Conservation (phyloP, 1,139 yeast species). For the Hyphopichia pseudoburtonii region DNA sequence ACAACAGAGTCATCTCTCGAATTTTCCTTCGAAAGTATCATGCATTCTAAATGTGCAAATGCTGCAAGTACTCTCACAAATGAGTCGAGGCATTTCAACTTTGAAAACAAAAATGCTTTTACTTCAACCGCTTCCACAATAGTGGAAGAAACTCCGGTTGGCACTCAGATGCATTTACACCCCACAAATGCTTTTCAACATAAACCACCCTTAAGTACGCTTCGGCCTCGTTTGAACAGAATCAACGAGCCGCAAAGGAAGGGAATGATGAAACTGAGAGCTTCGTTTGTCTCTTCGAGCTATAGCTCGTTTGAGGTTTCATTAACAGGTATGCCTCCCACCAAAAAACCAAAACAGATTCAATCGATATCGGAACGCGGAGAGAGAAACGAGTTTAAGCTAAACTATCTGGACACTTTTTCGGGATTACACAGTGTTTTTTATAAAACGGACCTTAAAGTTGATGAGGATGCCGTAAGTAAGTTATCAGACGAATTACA, state of each 20-base stretch:
- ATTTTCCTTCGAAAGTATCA: too few relatives aligned
- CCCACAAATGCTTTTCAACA: too few relatives aligned
- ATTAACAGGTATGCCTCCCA: not conserved
- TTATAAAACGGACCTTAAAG: not conserved
- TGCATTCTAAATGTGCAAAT: too few relatives aligned
- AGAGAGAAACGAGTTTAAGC: not conserved
- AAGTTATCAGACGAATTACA: slow-evolving; percentile 10
- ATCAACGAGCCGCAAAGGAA: slow-evolving; percentile 1
- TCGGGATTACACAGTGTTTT: not conserved
- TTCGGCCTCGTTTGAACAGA: slow-evolving; percentile 5
- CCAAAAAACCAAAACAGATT: not conserved
- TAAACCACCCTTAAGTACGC: too few relatives aligned
- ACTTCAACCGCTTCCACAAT: not conserved
- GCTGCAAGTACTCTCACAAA: too few relatives aligned
- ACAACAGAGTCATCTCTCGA: too few relatives aligned
- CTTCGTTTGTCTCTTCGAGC: slow-evolving; percentile 9
- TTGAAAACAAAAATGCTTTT: not conserved
- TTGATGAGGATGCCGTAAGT: not conserved
- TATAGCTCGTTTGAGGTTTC: slow-evolving; percentile 13
- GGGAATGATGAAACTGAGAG: not conserved
- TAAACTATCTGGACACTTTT: too few relatives aligned
- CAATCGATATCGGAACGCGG: not conserved
- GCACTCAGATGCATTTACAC: too few relatives aligned
- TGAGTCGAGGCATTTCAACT: too few relatives aligned
- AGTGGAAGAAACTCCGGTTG: too few relatives aligned